Conservation (phyloP, 163 green algal species). For the Coccomyxa subellipsoidea region DNA sequence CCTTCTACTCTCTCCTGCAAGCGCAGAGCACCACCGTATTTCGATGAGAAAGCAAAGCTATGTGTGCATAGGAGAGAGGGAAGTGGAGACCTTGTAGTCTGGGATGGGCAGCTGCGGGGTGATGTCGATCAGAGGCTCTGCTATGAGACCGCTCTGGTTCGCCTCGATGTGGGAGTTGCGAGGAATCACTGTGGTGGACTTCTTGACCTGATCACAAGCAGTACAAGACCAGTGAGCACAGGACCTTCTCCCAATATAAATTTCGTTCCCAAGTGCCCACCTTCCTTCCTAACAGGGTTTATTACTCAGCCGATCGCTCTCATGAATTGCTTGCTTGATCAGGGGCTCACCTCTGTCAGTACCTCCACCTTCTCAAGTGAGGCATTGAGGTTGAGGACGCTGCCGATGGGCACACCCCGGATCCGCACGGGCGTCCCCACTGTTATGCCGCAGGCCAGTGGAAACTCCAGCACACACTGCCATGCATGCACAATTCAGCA, state of each 20-base stretch:
- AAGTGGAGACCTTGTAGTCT: constrained; percentile 45
- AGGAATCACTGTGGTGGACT: constrained; percentile 88
- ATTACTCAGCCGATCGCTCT: no score
- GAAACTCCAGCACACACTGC: constrained; percentile 87
- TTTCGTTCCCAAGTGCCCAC: no score
- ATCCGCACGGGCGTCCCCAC: constrained; percentile 85
- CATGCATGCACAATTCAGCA: neutral
- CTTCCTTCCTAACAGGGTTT: no score
- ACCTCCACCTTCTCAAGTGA: constrained; percentile 86
- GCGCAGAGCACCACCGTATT: no score
- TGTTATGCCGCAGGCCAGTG: constrained; percentile 90
- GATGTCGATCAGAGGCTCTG: constrained; percentile 97
- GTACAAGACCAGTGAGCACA: no score
- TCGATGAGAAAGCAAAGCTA: neutral
- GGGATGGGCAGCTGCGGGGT: constrained; percentile 84
- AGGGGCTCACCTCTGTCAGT: constrained; percentile 58
- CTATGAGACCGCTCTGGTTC: constrained; percentile 95
- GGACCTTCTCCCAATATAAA: no score
- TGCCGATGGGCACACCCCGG: constrained; percentile 82
- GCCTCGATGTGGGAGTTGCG: constrained; percentile 90
- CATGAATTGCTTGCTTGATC: no score
- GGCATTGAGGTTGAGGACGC: constrained; percentile 83
- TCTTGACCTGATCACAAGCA: constrained; percentile 61
- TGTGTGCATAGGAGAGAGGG: neutral
- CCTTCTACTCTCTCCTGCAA: no score